Conservation (phyloP, 129 eudicot species). For the Ambrosia trifida region DNA sequence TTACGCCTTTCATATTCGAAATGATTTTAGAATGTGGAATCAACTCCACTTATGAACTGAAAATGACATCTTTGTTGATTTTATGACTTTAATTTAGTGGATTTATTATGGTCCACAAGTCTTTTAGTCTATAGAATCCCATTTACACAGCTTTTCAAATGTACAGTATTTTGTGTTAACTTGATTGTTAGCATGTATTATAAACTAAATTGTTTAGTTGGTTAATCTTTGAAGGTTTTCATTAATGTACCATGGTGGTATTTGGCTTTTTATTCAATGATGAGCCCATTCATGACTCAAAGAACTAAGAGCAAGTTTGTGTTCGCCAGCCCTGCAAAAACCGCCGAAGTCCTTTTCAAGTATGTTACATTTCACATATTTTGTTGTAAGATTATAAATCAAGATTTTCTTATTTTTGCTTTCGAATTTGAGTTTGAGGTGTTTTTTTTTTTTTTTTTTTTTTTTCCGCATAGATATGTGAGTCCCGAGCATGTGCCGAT, state of each 20-base stretch:
- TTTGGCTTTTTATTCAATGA: slow-evolving; percentile 78
- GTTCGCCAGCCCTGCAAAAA: slow-evolving; percentile 82
- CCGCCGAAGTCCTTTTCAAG: slow-evolving; percentile 91
- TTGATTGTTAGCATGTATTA: slow-evolving; percentile 1
- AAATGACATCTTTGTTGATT: slow-evolving; percentile 19
- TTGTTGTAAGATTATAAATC: slow-evolving; percentile 1
- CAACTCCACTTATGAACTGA: slow-evolving; percentile 23
- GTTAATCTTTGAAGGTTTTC: slow-evolving; percentile 55
- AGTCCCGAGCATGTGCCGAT: slow-evolving; percentile 87
- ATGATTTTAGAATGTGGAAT: slow-evolving; percentile 24
- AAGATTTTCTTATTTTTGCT: not conserved
- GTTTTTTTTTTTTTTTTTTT: not conserved
- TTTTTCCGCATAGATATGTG: slow-evolving; percentile 56
- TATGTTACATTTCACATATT: slow-evolving; percentile 25
- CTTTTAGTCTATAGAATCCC: slow-evolving; percentile 9
- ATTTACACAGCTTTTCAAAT: slow-evolving; percentile 9
- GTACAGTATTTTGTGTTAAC: not conserved
- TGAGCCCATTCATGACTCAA: slow-evolving; percentile 83
- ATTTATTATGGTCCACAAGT: slow-evolving; percentile 15
- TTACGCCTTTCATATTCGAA: slow-evolving; percentile 9
- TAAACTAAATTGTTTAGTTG: not conserved
- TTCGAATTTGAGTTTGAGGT: not conserved
- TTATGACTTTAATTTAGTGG: slow-evolving; percentile 12
- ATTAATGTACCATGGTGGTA: slow-evolving; percentile 99
- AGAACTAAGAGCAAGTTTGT: slow-evolving; percentile 97